Evolutionary conservation across 768 basidiomycete species (phyloP), one percentile per base, ranked within the genome.

Genomic region (Rhizopogon rudus): DNA sequence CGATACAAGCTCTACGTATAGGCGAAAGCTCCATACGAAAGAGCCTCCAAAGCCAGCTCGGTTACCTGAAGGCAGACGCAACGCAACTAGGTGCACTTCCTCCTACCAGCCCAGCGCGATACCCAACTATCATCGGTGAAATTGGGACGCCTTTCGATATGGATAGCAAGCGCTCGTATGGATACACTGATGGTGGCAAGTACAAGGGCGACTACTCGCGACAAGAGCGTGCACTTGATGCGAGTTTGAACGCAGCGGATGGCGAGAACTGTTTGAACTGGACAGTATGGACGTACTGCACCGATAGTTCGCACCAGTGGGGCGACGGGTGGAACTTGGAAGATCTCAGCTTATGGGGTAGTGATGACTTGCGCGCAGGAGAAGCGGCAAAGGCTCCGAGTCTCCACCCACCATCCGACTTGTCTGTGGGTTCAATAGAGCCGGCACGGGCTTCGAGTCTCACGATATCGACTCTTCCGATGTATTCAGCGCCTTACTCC

Each of bases 291-390:
- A 89, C 85, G 35, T 97, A 95, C 66, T 87, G 88, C 56, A 75
- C 88, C 0, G 90, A 96, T 61, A 86, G 86, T 64, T 77, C 76
- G 25, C 92, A 98, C 65, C 75, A 81, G 65, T 97, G 91, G 91
- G 93, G 96, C 13, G 96, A 99, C 71, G 86, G 86, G 1, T 99
- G 95, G 96, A 95, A 98, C 68, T 82, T 91, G 72, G 96, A 99
- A 73, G 96, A 98, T 72, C 68, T 98, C 56, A 93, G 90, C 60
- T 58, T 98, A 13, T 98, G 91, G 91, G 87, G 86, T 61, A 60
- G 69, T 3, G 91, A 93, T 60, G 94, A 98, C 66, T 58, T 84
- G 57, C 66, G 65, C 56, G 60, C 51, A 52, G 60, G 57, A 22
- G 48, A 49, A 37, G 17, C 14, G 35, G 35, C 8, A 10, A 49